These are phyloP conservation scores for Cadophora sp. DNA, from an alignment of 2,329 filamentous ascomycete species.

Conservation along the genomic window DNA sequence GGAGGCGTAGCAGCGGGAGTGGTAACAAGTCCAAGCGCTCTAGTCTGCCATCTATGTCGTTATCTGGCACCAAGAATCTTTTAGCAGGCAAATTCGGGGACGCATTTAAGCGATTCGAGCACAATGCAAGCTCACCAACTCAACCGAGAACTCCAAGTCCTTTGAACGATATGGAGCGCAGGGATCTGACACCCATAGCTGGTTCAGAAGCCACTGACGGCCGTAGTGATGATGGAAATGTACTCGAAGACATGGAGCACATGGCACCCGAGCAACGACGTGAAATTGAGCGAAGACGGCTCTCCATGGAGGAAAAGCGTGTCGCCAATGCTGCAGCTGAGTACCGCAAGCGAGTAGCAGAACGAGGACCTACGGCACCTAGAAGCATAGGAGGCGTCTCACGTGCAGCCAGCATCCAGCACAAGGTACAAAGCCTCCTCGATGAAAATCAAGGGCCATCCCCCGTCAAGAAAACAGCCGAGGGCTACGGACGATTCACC, in stretches of 20 bases:
- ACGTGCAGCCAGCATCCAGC: conserved; percentile 85
- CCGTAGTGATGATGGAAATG: conserved; percentile 69
- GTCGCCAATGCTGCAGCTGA: conserved; percentile 90
- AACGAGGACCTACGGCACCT: conserved; percentile 60
- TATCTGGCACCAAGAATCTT: conserved; percentile 79
- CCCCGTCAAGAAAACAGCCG: conserved; percentile 72
- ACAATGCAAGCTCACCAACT: conserved; percentile 45
- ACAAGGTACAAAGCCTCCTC: conserved; percentile 84
- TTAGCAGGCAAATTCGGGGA: conserved; percentile 91
- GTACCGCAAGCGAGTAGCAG: conserved; percentile 78
- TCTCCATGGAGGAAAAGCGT: conserved; percentile 87
- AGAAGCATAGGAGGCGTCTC: conserved; percentile 65
- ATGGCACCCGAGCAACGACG: conserved; percentile 87
- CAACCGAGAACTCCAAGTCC: conserved; percentile 54
- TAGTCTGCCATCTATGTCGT: conserved; percentile 71
- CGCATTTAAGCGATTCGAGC: conserved; percentile 91
- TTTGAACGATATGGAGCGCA: conserved; percentile 47
- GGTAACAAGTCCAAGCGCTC: conserved; percentile 69
- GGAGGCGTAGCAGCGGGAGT: conserved; percentile 60
- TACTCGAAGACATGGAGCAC: conserved; percentile 70
- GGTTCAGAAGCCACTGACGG: conserved; percentile 77
- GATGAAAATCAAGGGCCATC: conserved; percentile 74
- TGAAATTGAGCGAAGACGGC: conserved; percentile 81
- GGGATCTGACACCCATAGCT: conserved; percentile 69
- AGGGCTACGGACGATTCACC: conserved; percentile 90